These are phyloP conservation scores for Senna tora DNA, from an alignment of 306 rosid species.

Conservation along the genomic window DNA sequence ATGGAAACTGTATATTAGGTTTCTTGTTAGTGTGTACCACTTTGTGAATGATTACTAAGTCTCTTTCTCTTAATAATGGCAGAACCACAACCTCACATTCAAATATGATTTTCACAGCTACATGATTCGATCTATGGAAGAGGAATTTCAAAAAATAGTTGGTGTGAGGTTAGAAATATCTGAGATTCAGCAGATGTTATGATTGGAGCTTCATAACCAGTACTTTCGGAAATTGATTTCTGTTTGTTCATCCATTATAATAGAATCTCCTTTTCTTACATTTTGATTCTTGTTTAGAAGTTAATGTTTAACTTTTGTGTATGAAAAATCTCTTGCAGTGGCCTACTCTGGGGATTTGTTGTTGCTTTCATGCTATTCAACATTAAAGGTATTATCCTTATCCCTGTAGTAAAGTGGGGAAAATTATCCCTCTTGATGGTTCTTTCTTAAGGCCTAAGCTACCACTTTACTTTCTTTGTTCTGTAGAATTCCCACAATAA, in stretches of 20 bases:
- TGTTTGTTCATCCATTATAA: conserved; percentile 7
- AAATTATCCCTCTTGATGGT: not conserved
- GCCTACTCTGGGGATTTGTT: conserved; percentile 94
- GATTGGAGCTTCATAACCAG: conserved; percentile 29
- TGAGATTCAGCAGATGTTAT: conserved; percentile 12
- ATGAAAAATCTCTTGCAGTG: conserved; percentile 63
- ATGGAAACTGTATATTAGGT: conserved; percentile 25
- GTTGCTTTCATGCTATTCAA: conserved; percentile 95
- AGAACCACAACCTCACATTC: conserved; percentile 82
- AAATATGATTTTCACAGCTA: conserved; percentile 97
- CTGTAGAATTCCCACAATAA: conserved; percentile 15
- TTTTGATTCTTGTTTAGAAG: conserved; percentile 28
- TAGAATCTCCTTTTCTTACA: conserved; percentile 14
- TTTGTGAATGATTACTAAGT: conserved; percentile 28
- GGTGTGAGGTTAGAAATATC: conserved; percentile 81
- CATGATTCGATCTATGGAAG: conserved; percentile 98
- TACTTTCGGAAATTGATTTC: conserved; percentile 5
- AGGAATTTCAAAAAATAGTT: conserved; percentile 94
- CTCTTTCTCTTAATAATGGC: conserved; percentile 48
- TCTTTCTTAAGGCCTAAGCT: conserved; percentile 20
- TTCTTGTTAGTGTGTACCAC: conserved; percentile 22
- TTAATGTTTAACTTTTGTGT: conserved; percentile 35
- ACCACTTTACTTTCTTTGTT: conserved; percentile 15
- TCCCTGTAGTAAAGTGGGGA: not conserved
- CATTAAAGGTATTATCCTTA: conserved; percentile 67